Evolutionary conservation across 495 filamentous ascomycete genomes (phyloP).

Genomic region (Pyrenula aspistea): DNA sequence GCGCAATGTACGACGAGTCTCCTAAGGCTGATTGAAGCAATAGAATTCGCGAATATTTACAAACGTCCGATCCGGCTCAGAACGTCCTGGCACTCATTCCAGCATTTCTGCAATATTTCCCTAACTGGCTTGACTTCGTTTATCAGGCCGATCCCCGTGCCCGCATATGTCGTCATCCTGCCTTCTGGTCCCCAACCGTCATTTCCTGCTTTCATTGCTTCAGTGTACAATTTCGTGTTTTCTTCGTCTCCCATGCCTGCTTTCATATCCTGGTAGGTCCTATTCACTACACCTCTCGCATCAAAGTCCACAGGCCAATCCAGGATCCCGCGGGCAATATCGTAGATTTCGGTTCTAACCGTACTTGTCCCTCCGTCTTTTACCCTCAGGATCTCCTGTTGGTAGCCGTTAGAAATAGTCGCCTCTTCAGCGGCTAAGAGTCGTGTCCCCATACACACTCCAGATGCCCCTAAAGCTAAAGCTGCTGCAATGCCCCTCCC

Average conservation of each 20-base stretch:
- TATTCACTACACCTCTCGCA: conserved; percentile 50
- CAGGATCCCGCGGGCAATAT: conserved; percentile 53
- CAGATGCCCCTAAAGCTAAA: conserved; percentile 54
- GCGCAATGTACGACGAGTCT: too few species aligned
- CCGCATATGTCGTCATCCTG: conserved; percentile 62
- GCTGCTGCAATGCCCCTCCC: conserved; percentile 52
- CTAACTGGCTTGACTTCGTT: conserved; percentile 27
- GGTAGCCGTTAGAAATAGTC: conserved; percentile 45
- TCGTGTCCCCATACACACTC: conserved; percentile 57
- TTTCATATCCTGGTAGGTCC: conserved; percentile 45
- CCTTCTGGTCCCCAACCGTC: conserved; percentile 50
- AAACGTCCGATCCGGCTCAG: background rate
- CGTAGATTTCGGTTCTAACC: conserved; percentile 55
- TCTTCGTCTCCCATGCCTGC: conserved; percentile 43
- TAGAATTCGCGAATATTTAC: too few species aligned
- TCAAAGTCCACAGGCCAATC: conserved; percentile 57
- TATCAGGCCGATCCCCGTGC: conserved; percentile 38
- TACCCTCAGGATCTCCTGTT: conserved; percentile 45
- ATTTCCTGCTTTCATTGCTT: conserved; percentile 40
- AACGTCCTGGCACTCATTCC: background rate
- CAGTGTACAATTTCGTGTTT: conserved; percentile 46
- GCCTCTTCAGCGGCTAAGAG: conserved; percentile 59
- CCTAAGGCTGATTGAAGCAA: too few species aligned
- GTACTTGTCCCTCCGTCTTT: conserved; percentile 53
- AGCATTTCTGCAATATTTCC: conserved; percentile 23